Evolutionary conservation across 2,329 filamentous ascomycete genomes (phyloP).

Genomic region (Niveomyces coronatus): DNA sequence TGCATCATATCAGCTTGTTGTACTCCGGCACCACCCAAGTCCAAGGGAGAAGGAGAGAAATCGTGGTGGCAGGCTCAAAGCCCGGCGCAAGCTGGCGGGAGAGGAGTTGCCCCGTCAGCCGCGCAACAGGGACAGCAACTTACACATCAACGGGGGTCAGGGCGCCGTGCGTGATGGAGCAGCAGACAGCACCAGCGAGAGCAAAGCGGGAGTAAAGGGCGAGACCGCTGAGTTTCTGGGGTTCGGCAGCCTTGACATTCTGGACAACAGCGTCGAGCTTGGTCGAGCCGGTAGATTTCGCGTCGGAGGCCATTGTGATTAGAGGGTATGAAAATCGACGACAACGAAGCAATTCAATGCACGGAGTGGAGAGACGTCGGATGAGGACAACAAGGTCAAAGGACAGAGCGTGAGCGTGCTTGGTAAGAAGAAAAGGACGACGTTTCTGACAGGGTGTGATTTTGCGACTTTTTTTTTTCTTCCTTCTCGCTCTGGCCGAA

Average conservation of each 20-base stretch:
- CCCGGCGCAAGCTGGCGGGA: too few relatives aligned
- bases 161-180: conserved; percentile 92
- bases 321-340: conserved; percentile 17
- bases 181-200: conserved; percentile 95
- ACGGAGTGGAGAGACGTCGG: conserved; percentile 23
- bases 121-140: too few relatives aligned
- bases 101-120: too few relatives aligned
- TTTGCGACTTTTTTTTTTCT: conserved; percentile 11
- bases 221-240: conserved; percentile 38
- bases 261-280: conserved; percentile 36
- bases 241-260: conserved; percentile 29
- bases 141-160: conserved; percentile 99
- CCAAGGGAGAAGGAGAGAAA: too few relatives aligned
- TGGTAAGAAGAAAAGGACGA: conserved; percentile 5
- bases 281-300: conserved; percentile 28
- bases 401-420: conserved; percentile 11
- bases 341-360: conserved; percentile 1
- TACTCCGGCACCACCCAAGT: too few relatives aligned
- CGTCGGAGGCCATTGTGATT: conserved; percentile 33
- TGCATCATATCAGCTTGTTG: too few relatives aligned
- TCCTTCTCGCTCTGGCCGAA: background rate
- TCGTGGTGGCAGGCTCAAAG: too few relatives aligned
- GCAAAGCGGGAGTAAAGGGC: conserved; percentile 91
- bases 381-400: conserved; percentile 6
- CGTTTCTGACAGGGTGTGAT: conserved; percentile 7